phyloP scores from a whole-genome alignment of 768 basidiomycete species.

The Lactarius hengduanensis region DNA sequence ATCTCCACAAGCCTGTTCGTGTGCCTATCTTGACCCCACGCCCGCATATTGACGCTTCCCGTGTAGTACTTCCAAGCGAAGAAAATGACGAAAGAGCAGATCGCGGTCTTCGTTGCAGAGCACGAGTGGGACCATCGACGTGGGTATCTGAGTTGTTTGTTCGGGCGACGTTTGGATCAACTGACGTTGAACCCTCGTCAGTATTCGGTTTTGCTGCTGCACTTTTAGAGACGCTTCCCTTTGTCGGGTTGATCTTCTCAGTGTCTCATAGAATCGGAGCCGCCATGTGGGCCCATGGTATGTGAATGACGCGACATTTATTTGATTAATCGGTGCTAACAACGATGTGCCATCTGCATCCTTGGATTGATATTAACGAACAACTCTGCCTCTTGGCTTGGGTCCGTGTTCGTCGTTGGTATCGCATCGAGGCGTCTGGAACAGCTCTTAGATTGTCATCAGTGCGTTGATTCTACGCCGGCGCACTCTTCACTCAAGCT shows the following conservation, averaged over 20 bases:
- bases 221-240: conserved; percentile 75
- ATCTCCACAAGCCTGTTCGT: conserved; percentile 66
- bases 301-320: background rate
- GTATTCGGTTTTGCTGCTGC: conserved; percentile 87
- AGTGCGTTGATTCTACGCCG: no score
- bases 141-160: conserved; percentile 35
- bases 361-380: no score
- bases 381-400: no score
- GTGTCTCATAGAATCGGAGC: conserved; percentile 88
- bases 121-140: conserved; percentile 85
- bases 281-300: conserved; percentile 92
- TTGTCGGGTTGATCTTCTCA: conserved; percentile 77
- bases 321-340: background rate
- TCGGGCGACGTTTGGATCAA: background rate
- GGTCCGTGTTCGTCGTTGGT: no score
- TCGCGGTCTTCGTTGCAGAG: conserved; percentile 80
- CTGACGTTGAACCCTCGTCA: conserved; percentile 32
- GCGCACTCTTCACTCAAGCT: no score
- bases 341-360: no score
- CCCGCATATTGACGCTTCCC: background rate
- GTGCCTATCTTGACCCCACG: conserved; percentile 1
- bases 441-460: no score
- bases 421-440: no score
- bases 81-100: conserved; percentile 68
- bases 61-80: conserved; percentile 80